Evolutionary conservation across 352 stramenopile species (phyloP).

Genomic region (Aphanomyces stellatus): DNA sequence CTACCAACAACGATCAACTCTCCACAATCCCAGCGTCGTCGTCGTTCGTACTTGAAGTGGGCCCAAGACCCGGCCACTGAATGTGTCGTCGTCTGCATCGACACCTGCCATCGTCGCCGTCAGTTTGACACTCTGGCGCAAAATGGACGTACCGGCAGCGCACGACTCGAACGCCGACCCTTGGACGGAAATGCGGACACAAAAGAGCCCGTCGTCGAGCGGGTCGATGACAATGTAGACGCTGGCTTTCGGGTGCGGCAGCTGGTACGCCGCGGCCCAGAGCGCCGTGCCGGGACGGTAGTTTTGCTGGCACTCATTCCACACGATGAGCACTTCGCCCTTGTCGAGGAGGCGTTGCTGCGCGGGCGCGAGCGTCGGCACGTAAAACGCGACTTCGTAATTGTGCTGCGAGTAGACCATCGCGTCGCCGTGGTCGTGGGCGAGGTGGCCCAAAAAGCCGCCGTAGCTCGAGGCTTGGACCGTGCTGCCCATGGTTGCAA

Average conservation of each 20-base stretch:
- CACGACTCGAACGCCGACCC: slow-evolving; percentile 72
- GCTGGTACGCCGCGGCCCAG: slow-evolving; percentile 66
- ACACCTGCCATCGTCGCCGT: slow-evolving; percentile 63
- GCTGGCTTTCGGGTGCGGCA: slow-evolving; percentile 66
- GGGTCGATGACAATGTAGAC: slow-evolving; percentile 78
- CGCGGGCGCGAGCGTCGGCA: slow-evolving; percentile 49
- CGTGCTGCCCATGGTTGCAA: slow-evolving; percentile 54
- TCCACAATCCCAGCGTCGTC: background rate
- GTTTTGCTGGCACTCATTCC: slow-evolving; percentile 82
- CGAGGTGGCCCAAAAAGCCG: slow-evolving; percentile 39
- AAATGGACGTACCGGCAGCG: slow-evolving; percentile 4
- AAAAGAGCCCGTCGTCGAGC: slow-evolving; percentile 76
- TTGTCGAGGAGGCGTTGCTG: slow-evolving; percentile 36
- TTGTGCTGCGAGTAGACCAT: slow-evolving; percentile 75
- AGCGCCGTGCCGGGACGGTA: slow-evolving; percentile 68
- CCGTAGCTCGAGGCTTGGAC: slow-evolving; percentile 35
- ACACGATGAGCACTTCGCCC: slow-evolving; percentile 75
- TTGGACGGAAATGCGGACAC: slow-evolving; percentile 72
- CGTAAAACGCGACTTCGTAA: slow-evolving; percentile 72
- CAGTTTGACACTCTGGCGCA: background rate
- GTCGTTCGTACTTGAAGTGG: slow-evolving; percentile 43
- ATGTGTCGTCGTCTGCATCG: slow-evolving; percentile 73
- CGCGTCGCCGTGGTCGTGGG: slow-evolving; percentile 34
- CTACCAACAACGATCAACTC: background rate
- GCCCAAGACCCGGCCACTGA: slow-evolving; percentile 69